Percentiles rank a stretch among this genome's conserved stretches.
Conservation (phyloP, 306 rosid genomes). For the Quercus glauca region DNA sequence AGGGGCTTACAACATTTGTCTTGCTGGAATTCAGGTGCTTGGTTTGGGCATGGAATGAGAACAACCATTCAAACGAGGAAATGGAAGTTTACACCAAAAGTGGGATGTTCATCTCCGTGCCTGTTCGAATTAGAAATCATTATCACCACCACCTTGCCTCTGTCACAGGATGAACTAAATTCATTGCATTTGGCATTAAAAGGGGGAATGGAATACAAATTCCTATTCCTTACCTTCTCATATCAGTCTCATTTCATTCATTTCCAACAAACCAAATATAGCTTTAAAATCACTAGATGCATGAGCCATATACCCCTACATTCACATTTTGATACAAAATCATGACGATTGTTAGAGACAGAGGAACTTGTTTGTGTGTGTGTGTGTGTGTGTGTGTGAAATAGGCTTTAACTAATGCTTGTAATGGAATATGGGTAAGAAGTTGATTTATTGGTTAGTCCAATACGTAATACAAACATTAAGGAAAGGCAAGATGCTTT, state of each 20-base stretch:
- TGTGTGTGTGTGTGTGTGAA: no score
- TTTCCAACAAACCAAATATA: neutral
- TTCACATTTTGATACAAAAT: neutral
- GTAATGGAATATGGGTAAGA: neutral
- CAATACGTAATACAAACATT: neutral
- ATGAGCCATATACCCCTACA: neutral
- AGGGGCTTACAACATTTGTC: neutral
- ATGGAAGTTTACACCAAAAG: neutral
- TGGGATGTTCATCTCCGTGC: neutral
- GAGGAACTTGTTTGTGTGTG: neutral
- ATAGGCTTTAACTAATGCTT: neutral
- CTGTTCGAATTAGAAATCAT: neutral
- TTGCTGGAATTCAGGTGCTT: neutral
- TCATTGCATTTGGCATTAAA: neutral
- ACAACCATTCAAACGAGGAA: neutral
- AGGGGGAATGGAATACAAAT: neutral
- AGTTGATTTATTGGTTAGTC: neutral
- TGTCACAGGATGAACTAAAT: neutral
- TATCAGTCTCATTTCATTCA: neutral
- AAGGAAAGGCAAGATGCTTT: neutral
- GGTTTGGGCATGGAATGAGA: neutral
- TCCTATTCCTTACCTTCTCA: neutral
- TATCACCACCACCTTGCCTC: neutral
- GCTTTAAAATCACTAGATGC: conserved; percentile 9
- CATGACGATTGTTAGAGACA: neutral